Conservation (phyloP, 2,329 filamentous ascomycete genomes). For the Albophoma yamanashiensis region DNA sequence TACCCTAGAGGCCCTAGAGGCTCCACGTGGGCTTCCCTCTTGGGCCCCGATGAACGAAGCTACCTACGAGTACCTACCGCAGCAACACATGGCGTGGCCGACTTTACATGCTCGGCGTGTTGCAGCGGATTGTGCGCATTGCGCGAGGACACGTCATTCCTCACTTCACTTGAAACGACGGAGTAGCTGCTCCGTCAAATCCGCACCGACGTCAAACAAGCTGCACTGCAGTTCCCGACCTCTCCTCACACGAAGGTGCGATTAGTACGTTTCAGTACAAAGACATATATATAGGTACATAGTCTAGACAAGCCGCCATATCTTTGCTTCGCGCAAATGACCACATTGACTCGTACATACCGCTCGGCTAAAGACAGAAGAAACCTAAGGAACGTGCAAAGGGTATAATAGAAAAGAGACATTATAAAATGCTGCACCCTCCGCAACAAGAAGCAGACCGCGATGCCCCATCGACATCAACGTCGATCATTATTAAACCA, state of each 20-base stretch:
- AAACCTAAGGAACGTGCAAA: not conserved
- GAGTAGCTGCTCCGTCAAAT: too few species aligned
- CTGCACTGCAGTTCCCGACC: too few species aligned
- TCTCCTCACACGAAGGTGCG: not conserved
- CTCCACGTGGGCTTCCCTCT: constrained; percentile 1
- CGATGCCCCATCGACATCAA: not conserved
- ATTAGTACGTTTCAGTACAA: too few species aligned
- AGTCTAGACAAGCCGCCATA: not conserved
- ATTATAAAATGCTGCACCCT: not conserved
- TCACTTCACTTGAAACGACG: not conserved
- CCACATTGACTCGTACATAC: not conserved
- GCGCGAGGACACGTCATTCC: not conserved
- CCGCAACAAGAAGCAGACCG: not conserved
- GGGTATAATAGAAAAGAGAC: not conserved
- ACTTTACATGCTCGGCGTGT: not conserved
- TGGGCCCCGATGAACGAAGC: not conserved
- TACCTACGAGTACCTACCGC: not conserved
- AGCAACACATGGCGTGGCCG: not conserved
- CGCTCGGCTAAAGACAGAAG: not conserved
- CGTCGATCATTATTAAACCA: not conserved
- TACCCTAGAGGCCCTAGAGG: not conserved
- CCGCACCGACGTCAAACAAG: too few species aligned
- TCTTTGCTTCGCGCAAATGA: not conserved
- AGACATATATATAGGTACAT: not conserved
- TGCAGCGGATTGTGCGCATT: not conserved